These are phyloP conservation scores for Monosporozyma aerobia DNA, from an alignment of 805 yeast genomes.

Conservation along the genomic window DNA sequence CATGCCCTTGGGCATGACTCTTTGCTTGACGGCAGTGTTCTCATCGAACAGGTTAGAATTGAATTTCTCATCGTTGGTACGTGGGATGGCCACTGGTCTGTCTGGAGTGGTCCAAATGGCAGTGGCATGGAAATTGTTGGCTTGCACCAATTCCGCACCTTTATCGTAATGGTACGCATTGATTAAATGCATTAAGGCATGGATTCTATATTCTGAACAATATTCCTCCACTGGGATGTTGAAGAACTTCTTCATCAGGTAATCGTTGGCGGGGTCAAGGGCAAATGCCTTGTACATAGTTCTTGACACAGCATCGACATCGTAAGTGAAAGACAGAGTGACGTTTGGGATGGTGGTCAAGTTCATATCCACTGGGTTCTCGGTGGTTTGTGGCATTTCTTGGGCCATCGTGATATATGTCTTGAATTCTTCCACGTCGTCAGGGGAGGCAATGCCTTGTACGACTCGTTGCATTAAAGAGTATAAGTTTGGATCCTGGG, in stretches of 20 bases:
- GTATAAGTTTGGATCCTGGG: constrained; percentile 56
- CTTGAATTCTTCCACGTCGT: constrained; percentile 69
- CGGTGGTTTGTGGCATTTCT: neutral
- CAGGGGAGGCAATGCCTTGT: constrained; percentile 62
- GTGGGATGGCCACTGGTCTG: constrained; percentile 15
- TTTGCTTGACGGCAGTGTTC: constrained; percentile 12
- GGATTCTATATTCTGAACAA: constrained; percentile 17
- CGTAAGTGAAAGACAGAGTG: constrained; percentile 15
- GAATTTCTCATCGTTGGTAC: constrained; percentile 24
- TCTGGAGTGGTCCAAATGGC: constrained; percentile 26
- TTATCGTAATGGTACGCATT: constrained; percentile 21
- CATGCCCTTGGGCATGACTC: constrained; percentile 21
- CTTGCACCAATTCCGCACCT: constrained; percentile 28
- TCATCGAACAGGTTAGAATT: constrained; percentile 24
- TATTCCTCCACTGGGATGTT: constrained; percentile 17
- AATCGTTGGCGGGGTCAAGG: constrained; percentile 21
- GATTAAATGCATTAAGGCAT: constrained; percentile 20
- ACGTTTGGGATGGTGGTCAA: neutral
- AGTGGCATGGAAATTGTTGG: constrained; percentile 28
- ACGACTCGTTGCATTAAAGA: constrained; percentile 78
- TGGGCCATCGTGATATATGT: constrained; percentile 66
- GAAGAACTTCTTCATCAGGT: constrained; percentile 25
- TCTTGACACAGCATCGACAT: constrained; percentile 19
- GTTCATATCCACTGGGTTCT: neutral
- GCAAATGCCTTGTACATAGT: constrained; percentile 25